A percentile compares a stretch with the other conserved stretches of the same genome.
Conservation (phyloP, 306 rosid genomes). For the Erythrophleum fordii region DNA sequence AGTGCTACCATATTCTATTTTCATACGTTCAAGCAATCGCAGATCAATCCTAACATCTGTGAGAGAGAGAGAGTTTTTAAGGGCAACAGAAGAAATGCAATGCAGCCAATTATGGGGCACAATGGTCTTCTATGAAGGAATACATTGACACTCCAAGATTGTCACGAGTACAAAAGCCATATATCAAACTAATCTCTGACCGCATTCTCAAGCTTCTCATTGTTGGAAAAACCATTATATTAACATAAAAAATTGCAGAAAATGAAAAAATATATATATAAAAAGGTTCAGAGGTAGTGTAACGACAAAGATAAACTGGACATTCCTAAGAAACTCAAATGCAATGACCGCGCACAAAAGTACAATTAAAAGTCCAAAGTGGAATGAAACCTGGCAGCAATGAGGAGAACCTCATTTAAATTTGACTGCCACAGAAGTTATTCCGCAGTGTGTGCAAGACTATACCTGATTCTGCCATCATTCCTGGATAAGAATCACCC, state of each 20-base stretch:
- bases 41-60: neutral
- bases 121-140: neutral
- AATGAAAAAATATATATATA: neutral
- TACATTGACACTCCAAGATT: slow-evolving; percentile 14
- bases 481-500: slow-evolving; percentile 41
- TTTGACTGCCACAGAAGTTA: slow-evolving; percentile 21
- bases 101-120: neutral
- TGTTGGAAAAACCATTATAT: slow-evolving; percentile 26
- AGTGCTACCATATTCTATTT: neutral
- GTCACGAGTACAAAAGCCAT: slow-evolving; percentile 21
- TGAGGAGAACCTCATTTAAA: slow-evolving; percentile 22
- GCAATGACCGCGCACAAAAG: slow-evolving; percentile 16
- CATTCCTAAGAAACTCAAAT: slow-evolving; percentile 3
- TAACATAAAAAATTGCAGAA: slow-evolving; percentile 42
- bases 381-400: slow-evolving; percentile 38
- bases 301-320: slow-evolving; percentile 32
- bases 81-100: neutral
- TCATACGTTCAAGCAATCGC: too few species aligned
- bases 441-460: slow-evolving; percentile 34
- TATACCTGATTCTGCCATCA: slow-evolving; percentile 39
- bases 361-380: neutral
- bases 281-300: slow-evolving; percentile 19
- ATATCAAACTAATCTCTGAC: slow-evolving; percentile 36
- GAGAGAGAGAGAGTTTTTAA: neutral
- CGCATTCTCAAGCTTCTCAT: slow-evolving; percentile 30